Percentiles rank a stretch among this genome's conserved stretches.
These are phyloP conservation scores for Peziza echinospora DNA, from an alignment of 495 filamentous ascomycete genomes.

Conservation along the genomic window DNA sequence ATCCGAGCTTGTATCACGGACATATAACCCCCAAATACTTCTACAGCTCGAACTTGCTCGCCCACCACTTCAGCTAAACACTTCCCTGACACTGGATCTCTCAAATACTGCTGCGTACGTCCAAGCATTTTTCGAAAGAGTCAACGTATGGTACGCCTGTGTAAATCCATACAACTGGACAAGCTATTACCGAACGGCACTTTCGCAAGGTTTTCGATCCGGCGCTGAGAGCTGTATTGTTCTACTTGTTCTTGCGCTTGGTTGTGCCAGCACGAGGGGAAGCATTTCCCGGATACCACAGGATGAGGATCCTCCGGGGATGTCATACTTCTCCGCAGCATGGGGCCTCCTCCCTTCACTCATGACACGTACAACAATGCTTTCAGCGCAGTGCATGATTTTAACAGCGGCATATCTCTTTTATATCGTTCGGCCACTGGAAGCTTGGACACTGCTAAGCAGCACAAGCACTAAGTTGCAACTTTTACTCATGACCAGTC, in stretches of 20 bases:
- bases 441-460: conserved; percentile 62
- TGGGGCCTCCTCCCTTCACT: conserved; percentile 56
- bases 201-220: conserved; percentile 49
- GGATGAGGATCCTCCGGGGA: conserved; percentile 52
- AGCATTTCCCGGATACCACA: conserved; percentile 51
- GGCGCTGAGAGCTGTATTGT: conserved; percentile 67
- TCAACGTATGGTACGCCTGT: conserved; percentile 69
- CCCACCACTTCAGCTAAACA: conserved; percentile 38
- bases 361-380: conserved; percentile 56
- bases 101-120: conserved; percentile 54
- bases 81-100: conserved; percentile 43
- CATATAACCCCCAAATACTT: conserved; percentile 56
- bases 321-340: conserved; percentile 58
- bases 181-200: conserved; percentile 48
- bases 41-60: conserved; percentile 65
- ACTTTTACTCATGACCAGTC: conserved; percentile 40
- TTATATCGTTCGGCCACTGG: conserved; percentile 57
- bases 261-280: conserved; percentile 44
- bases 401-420: conserved; percentile 61
- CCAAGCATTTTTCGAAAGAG: conserved; percentile 53
- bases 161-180: conserved; percentile 67
- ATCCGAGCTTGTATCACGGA: conserved; percentile 48
- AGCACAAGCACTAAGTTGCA: conserved; percentile 64
- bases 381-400: conserved; percentile 57
- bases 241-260: conserved; percentile 56